Evolutionary conservation across 169 alveolate genomes (phyloP), one percentile per base, ranked within the genome.

Genomic region (Gregarina niphandrodes): DNA sequence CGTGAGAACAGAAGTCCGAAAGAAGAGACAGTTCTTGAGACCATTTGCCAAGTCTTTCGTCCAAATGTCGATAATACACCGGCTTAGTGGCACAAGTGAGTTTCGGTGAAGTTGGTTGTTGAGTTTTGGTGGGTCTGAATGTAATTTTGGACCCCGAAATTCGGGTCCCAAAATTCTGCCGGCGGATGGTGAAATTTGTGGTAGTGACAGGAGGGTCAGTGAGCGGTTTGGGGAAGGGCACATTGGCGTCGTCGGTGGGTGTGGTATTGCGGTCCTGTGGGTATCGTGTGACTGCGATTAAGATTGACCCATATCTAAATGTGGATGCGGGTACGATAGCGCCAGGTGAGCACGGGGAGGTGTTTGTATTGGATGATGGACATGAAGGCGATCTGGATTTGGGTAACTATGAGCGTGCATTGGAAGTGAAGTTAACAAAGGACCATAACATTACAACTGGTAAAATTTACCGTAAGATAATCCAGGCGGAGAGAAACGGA

Each of bases 291-390:
- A 77, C 95, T 19, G 83, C 91, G 18, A 77, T 89, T 21, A 89
- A 88, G 54, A 73, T 89, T 32, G 97, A 89, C 54, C 97, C 97
- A 0, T 89, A 89, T 54, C 73, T 85, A 30, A 65, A 65, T 47
- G 39, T 61, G 22, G 71, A 61, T 37, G 71, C 71, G 18, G 45
- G 45, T 22, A 81, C 93, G 6, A 83, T 88, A 93, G 72, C 91
- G 34, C 97, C 97, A 16, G 75, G 73, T 42, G 95, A 82, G 57
- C 97, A 88, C 50, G 93, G 97, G 6, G 97, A 87, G 57, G 94
- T 82, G 19, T 62, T 40, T 51, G 94, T 82, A 16, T 69, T 86
- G 22, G 88, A 82, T 23, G 96, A 86, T 43, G 96, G 97, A 0
- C 95, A 87, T 9, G 97, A 89, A 51, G 95, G 74, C 4, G 97